Conservation (phyloP, 2,329 filamentous ascomycete species). For the Fusarium papillatum region DNA sequence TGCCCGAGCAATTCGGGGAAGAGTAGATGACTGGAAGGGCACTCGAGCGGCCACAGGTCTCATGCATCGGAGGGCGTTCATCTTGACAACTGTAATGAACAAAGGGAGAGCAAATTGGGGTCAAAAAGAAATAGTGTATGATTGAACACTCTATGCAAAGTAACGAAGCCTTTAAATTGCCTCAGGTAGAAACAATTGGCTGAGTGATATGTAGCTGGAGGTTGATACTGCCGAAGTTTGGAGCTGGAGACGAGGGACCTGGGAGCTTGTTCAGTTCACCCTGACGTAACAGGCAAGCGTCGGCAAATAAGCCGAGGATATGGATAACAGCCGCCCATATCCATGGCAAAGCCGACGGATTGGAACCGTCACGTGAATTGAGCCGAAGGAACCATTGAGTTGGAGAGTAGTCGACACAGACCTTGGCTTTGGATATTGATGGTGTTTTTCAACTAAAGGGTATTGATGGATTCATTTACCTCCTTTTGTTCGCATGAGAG, state of each 20-base stretch:
- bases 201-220: slow-evolving; percentile 13
- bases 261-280: slow-evolving; percentile 8
- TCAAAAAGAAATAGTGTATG: not conserved
- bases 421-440: not conserved
- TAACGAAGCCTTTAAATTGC: not conserved
- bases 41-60: slow-evolving; percentile 66
- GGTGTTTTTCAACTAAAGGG: not conserved
- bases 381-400: not conserved
- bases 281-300: slow-evolving; percentile 46
- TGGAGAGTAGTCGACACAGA: not conserved
- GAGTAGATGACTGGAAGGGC: slow-evolving; percentile 66
- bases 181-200: slow-evolving; percentile 6
- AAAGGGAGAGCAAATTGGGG: not conserved
- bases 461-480: not conserved
- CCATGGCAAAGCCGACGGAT: slow-evolving; percentile 38
- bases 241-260: slow-evolving; percentile 33
- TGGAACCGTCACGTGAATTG: slow-evolving; percentile 36
- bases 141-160: not conserved
- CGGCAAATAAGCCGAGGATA: slow-evolving; percentile 46
- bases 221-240: slow-evolving; percentile 24
- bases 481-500: not conserved
- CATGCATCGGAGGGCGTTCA: slow-evolving; percentile 70
- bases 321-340: slow-evolving; percentile 28
- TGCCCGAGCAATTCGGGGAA: slow-evolving; percentile 67
- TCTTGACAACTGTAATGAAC: slow-evolving; percentile 44